Percentiles rank a stretch among this genome's conserved stretches.
Conservation (phyloP, 2,329 filamentous ascomycete genomes). For the Ophiocordyceps unilateralis region DNA sequence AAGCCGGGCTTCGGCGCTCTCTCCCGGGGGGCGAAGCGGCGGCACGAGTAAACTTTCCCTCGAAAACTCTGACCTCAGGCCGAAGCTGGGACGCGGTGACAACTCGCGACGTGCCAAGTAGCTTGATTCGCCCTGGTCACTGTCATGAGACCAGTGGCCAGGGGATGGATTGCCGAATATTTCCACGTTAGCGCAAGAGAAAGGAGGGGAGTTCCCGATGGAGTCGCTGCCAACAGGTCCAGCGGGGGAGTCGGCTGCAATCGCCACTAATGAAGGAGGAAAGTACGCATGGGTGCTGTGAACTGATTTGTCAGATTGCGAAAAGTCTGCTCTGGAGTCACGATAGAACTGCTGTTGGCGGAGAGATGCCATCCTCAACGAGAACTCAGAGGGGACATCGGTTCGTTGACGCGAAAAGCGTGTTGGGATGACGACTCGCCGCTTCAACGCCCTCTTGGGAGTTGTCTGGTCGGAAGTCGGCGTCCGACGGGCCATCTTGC, state of each 20-base stretch:
- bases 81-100: conserved; percentile 12
- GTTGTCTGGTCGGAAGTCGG: neutral
- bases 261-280: neutral
- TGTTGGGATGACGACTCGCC: conserved; percentile 1
- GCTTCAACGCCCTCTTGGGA: conserved; percentile 2
- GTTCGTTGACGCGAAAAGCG: conserved; percentile 11
- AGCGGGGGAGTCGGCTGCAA: neutral
- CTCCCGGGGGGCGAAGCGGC: conserved; percentile 31
- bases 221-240: conserved; percentile 11
- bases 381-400: neutral
- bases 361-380: neutral
- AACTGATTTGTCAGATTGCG: neutral
- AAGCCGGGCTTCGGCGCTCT: conserved; percentile 29
- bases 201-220: conserved; percentile 21
- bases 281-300: neutral
- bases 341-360: neutral
- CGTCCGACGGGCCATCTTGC: conserved; percentile 23
- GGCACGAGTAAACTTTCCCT: conserved; percentile 43
- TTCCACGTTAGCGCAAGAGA: conserved; percentile 33
- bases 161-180: conserved; percentile 31
- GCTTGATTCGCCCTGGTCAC: conserved; percentile 20
- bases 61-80: conserved; percentile 30
- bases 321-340: neutral
- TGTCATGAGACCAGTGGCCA: conserved; percentile 19
- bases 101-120: conserved; percentile 33